Percentiles rank a stretch among this genome's conserved stretches.
Conservation (phyloP, 768 basidiomycete species). For the Kwoniella heveanensis region DNA sequence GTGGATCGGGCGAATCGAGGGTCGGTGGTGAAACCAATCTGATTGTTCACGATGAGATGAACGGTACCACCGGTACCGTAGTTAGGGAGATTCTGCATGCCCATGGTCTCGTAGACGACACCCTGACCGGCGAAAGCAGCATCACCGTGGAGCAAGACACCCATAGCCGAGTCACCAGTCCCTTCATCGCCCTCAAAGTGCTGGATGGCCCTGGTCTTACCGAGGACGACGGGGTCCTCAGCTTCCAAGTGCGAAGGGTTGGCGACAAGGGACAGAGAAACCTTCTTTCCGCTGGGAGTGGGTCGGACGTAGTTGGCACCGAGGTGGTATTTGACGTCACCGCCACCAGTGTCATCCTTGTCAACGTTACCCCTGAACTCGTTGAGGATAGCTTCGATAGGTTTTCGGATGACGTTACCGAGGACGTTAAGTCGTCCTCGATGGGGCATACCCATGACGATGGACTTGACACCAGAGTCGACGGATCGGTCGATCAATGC, state of each 20-base stretch:
- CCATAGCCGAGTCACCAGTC: constrained; percentile 83
- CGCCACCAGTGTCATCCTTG: constrained; percentile 76
- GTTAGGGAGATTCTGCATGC: constrained; percentile 89
- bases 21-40: constrained; percentile 98
- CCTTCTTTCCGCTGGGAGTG: constrained; percentile 96
- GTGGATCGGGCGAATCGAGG: constrained; percentile 97
- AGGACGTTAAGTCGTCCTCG: constrained; percentile 97
- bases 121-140: constrained; percentile 99
- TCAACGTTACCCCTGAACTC: constrained; percentile 80
- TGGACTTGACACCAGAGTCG: constrained; percentile 89
- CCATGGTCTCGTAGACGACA: constrained; percentile 98
- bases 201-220: constrained; percentile 96
- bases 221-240: constrained; percentile 95
- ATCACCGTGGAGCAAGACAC: constrained; percentile 92
- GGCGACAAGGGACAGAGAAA: constrained; percentile 93
- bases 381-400: constrained; percentile 94
- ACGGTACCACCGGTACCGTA: constrained; percentile 98
- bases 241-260: constrained; percentile 99
- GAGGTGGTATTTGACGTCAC: constrained; percentile 97
- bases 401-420: constrained; percentile 97
- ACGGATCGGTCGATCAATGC: constrained; percentile 98
- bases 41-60: constrained; percentile 98
- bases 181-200: constrained; percentile 87
- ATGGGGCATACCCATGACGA: constrained; percentile 99
- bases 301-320: constrained; percentile 98